phyloP scores from a whole-genome alignment of 2,329 filamentous ascomycete species.

The Davidsoniella australis region DNA sequence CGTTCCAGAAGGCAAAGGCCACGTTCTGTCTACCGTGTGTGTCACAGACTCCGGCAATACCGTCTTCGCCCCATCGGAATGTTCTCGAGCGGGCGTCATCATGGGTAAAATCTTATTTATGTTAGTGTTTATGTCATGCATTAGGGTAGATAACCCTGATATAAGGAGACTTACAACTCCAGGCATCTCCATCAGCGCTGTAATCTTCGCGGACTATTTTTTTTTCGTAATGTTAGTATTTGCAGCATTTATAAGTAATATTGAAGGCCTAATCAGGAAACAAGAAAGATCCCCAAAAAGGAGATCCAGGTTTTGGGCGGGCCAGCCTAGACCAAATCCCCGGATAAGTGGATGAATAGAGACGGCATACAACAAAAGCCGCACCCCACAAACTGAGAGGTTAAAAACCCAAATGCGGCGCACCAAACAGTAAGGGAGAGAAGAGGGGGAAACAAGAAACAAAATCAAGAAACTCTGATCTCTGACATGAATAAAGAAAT shows the following conservation, averaged over 20 bases:
- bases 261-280: no score
- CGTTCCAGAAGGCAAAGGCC: constrained; percentile 95
- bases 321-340: no score
- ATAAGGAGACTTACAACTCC: constrained; percentile 59
- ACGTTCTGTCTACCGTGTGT: constrained; percentile 84
- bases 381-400: no score
- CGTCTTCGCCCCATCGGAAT: constrained; percentile 92
- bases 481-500: no score
- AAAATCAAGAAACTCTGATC: no score
- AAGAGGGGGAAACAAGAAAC: constrained; percentile 2
- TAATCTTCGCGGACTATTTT: constrained; percentile 74
- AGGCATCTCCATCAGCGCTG: constrained; percentile 74
- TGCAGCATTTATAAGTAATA: background rate
- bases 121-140: background rate
- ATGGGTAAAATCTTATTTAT: constrained; percentile 67
- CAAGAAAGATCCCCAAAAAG: no score
- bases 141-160: constrained; percentile 16
- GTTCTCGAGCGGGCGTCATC: constrained; percentile 77
- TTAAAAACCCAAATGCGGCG: background rate
- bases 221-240: background rate
- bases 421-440: background rate
- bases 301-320: no score
- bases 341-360: background rate
- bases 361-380: background rate
- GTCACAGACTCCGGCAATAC: constrained; percentile 85